Base-by-base conservation (phyloP, 148 eudicot genomes). In the Diospyros kaki region DNA sequence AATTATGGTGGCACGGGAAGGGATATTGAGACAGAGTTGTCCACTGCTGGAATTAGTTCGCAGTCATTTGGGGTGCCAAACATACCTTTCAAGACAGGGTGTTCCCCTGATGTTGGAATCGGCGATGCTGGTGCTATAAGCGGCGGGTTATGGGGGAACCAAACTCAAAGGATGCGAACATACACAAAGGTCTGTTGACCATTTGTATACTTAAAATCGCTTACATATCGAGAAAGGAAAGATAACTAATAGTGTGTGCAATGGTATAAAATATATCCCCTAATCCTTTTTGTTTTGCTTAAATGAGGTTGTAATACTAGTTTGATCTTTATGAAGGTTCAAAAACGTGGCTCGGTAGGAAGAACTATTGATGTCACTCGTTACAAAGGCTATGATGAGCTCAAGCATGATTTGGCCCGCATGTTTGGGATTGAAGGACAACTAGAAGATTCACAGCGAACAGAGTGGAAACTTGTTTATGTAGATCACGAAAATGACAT, bases 401-500 rank as follows among this genome's bases (percentile, higher is more conserved):
- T 95, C 39, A 83, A 89, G 78, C 83, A 75, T 81, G 97, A 95
- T 82, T 85, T 95, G 70, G 98, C 98, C 45, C 89, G 96, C 12
- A 92, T 95, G 97, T 95, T 95, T 82, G 97, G 96, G 17, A 95
- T 95, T 45, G 97, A 95, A 81, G 97, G 97, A 65, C 96, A 88
- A 73, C 84, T 95, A 17, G 96, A 95, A 84, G 98, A 95, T 77
- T 89, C 97, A 48, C 97, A 88, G 44, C 82, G 97, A 72, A 87
- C 85, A 12, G 97, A 95, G 56, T 95, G 97, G 98, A 92, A 95
- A 76, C 96, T 95, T 63, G 98, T 95, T 51, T 95, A 95, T 64
- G 93, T 95, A 42, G 98, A 95, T 85, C 96, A 92, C 58, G 98
- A 95, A 84, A 90, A 89, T 74, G 98, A 95, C 82, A 90, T 95